Conservation (phyloP, 495 filamentous ascomycete genomes). For the Hypoxylon intermedium region DNA sequence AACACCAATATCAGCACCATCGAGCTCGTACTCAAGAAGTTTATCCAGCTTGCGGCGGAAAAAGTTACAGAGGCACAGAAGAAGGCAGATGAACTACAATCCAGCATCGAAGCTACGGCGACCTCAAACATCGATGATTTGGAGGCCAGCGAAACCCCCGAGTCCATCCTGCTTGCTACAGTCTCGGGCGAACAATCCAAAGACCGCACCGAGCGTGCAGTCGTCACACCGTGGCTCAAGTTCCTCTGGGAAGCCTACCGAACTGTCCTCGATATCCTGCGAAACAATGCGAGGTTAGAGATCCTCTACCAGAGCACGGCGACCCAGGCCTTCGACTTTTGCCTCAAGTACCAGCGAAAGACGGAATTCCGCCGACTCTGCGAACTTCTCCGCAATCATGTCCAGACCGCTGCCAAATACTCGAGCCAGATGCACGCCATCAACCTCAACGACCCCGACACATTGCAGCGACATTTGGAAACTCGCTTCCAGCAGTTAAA, state of each 20-base stretch:
- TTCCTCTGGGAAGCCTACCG: constrained; percentile 99
- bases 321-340: constrained; percentile 98
- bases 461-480: constrained; percentile 93
- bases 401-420: constrained; percentile 99
- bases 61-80: constrained; percentile 96
- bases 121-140: constrained; percentile 83
- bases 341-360: constrained; percentile 96
- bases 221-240: constrained; percentile 98
- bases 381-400: constrained; percentile 96
- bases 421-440: constrained; percentile 99
- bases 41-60: constrained; percentile 94
- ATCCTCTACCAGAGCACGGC: constrained; percentile 98
- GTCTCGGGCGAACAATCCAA: constrained; percentile 97
- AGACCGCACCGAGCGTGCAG: constrained; percentile 95
- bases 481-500: constrained; percentile 98
- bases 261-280: constrained; percentile 95
- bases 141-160: constrained; percentile 95
- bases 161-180: constrained; percentile 96
- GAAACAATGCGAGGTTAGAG: constrained; percentile 97
- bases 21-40: constrained; percentile 94
- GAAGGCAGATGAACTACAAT: constrained; percentile 94
- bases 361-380: constrained; percentile 98
- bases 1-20: constrained; percentile 99
- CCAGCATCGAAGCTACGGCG: constrained; percentile 76
- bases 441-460: constrained; percentile 97